phyloP scores from a whole-genome alignment of 805 yeast genomes.

The Jamesozyma piceae region DNA sequence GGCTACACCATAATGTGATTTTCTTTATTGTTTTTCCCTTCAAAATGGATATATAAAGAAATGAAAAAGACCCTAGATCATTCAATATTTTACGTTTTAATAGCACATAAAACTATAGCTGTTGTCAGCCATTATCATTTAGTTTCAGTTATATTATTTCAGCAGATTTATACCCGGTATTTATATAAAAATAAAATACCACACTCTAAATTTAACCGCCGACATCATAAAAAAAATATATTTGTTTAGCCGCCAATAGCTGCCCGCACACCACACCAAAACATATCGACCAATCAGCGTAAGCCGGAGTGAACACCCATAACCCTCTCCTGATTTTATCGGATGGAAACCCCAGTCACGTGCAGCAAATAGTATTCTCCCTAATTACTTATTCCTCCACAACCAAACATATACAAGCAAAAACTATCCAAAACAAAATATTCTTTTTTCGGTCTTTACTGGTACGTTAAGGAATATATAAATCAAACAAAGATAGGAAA shows the following conservation, averaged over 20 bases:
- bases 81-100: too few relatives aligned
- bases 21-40: too few relatives aligned
- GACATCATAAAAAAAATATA: too few relatives aligned
- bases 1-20: too few relatives aligned
- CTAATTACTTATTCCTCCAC: neutral
- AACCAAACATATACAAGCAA: neutral
- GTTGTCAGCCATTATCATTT: too few relatives aligned
- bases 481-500: neutral
- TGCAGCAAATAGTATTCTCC: neutral
- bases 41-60: too few relatives aligned
- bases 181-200: too few relatives aligned
- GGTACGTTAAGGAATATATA: neutral
- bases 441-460: neutral
- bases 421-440: neutral
- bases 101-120: too few relatives aligned
- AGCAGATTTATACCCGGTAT: too few relatives aligned
- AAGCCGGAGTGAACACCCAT: neutral
- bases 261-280: neutral
- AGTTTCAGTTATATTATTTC: too few relatives aligned
- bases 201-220: too few relatives aligned
- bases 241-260: neutral
- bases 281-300: neutral
- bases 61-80: too few relatives aligned
- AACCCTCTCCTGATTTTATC: constrained; percentile 1
- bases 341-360: neutral